These are phyloP conservation scores for Stipa capillata DNA, from an alignment of 176 grass and related monocot species.

Conservation along the genomic window DNA sequence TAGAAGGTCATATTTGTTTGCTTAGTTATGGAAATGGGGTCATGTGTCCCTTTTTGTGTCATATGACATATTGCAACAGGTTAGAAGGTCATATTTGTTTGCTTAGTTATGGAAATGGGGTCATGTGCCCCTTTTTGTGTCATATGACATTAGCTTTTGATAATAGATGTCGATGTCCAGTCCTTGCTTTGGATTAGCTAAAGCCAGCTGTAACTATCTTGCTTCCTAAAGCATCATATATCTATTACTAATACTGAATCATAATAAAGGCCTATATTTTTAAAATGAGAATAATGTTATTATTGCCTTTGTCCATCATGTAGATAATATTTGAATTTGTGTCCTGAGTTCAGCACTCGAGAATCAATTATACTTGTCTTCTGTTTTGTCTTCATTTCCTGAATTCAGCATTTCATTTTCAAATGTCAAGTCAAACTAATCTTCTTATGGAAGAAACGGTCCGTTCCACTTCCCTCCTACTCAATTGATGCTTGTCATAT, in stretches of 20 bases:
- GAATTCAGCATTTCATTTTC: too few species aligned
- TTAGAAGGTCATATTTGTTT: not conserved
- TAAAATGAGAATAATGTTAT: slow-evolving; percentile 1
- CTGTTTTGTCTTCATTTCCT: not conserved
- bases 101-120: not conserved
- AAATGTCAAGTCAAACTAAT: not conserved
- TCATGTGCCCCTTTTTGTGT: not conserved
- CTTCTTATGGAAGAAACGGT: not conserved
- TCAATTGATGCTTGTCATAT: not conserved
- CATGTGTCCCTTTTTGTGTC: not conserved
- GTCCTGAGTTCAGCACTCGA: not conserved
- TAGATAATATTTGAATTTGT: not conserved
- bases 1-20: not conserved
- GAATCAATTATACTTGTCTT: not conserved
- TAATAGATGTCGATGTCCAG: not conserved
- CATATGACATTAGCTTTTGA: not conserved
- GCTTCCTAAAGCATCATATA: not conserved
- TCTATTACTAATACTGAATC: not conserved
- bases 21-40: not conserved
- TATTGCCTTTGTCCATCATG: not conserved
- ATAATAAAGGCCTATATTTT: not conserved
- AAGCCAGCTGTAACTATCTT: not conserved
- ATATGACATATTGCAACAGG: slow-evolving; percentile 69
- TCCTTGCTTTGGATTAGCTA: not conserved
- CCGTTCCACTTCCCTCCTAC: not conserved